phyloP scores from a whole-genome alignment of 306 rosid species.

The Prunus padus region DNA sequence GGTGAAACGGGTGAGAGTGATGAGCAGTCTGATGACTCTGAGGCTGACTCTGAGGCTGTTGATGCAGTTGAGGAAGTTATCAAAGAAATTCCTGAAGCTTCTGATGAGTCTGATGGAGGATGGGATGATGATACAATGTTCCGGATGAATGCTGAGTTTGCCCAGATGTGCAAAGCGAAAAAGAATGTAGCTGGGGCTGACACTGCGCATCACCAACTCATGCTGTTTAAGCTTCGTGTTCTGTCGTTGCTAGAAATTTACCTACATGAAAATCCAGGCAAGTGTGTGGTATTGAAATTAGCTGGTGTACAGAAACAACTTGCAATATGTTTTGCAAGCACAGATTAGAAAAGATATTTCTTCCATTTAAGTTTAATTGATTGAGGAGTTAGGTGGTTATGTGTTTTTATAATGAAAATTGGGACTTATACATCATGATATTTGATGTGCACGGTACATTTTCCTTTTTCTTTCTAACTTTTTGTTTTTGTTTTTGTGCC shows the following conservation, averaged over 20 bases:
- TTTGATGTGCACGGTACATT: background rate
- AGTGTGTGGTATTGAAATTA: slow-evolving; percentile 17
- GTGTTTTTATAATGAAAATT: background rate
- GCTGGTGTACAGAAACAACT: background rate
- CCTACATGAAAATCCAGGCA: slow-evolving; percentile 92
- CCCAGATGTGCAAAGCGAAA: slow-evolving; percentile 76
- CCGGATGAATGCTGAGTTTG: slow-evolving; percentile 78
- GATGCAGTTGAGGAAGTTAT: slow-evolving; percentile 54
- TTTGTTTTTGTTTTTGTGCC: background rate
- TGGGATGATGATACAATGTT: slow-evolving; percentile 99
- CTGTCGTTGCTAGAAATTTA: slow-evolving; percentile 89
- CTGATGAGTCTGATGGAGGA: slow-evolving; percentile 95
- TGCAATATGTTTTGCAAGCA: background rate
- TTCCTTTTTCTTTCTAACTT: background rate
- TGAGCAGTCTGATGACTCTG: slow-evolving; percentile 58
- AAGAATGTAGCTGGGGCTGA: slow-evolving; percentile 78
- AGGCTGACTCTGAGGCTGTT: slow-evolving; percentile 63
- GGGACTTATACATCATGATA: background rate
- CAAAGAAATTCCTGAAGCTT: slow-evolving; percentile 48
- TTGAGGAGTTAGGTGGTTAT: background rate
- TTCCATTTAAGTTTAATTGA: background rate
- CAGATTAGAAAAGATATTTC: background rate
- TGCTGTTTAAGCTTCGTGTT: slow-evolving; percentile 83
- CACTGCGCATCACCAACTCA: slow-evolving; percentile 85
- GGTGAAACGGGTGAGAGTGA: slow-evolving; percentile 81